Conservation (phyloP, 257 asterid species). For the Nicotiana obtusifolia region DNA sequence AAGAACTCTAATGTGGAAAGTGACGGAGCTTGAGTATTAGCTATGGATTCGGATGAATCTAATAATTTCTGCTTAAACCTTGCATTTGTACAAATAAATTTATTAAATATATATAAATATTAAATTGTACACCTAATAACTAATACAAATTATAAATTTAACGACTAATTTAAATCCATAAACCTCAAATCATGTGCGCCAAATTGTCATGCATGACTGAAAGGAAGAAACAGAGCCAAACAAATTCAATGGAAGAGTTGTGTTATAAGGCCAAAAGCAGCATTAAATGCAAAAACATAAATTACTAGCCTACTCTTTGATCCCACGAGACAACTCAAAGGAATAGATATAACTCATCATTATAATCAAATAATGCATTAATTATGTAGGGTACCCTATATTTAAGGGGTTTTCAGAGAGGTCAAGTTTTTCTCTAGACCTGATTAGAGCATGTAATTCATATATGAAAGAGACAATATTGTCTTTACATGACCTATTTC, state of each 20-base stretch:
- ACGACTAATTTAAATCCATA: too few species aligned
- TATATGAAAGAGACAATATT: not conserved
- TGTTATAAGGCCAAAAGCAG: slow-evolving; percentile 16
- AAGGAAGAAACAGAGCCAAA: slow-evolving; percentile 18
- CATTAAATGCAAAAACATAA: slow-evolving; percentile 16
- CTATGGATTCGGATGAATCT: too few species aligned
- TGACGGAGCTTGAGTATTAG: too few species aligned
- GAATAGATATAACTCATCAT: not conserved
- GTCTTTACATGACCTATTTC: too few species aligned
- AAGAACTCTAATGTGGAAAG: too few species aligned
- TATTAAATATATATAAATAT: too few species aligned
- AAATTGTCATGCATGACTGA: slow-evolving; percentile 10
- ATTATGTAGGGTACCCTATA: slow-evolving; percentile 14
- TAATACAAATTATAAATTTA: too few species aligned
- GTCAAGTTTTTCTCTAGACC: not conserved
- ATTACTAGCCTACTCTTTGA: slow-evolving; percentile 14
- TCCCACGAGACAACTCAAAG: slow-evolving; percentile 20
- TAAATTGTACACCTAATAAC: too few species aligned
- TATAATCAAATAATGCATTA: slow-evolving; percentile 20
- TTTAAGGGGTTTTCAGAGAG: not conserved
- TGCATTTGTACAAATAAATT: too few species aligned
- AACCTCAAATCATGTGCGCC: not conserved
- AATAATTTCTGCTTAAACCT: too few species aligned
- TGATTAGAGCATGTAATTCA: slow-evolving; percentile 1
- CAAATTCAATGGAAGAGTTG: not conserved